These are phyloP conservation scores for Pseudocohnilembus persalinus DNA, from an alignment of 169 alveolate species.

Conservation along the genomic window DNA sequence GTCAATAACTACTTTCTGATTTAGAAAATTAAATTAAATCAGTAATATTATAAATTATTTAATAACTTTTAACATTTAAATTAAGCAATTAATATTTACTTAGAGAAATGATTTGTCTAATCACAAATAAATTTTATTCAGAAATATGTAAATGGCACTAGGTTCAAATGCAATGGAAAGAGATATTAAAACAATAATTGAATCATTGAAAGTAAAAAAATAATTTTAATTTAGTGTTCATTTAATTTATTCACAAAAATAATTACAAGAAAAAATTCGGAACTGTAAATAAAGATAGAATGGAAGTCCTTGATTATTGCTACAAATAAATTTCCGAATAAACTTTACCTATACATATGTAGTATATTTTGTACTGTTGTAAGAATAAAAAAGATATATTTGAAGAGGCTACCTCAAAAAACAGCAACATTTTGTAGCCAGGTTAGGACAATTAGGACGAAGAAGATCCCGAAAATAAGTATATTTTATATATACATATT, in stretches of 20 bases:
- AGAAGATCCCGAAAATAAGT: neutral
- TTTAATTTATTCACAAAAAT: neutral
- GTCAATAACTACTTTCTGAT: slow-evolving; percentile 23
- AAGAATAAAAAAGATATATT: slow-evolving; percentile 28
- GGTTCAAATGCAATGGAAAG: slow-evolving; percentile 34
- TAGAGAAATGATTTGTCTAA: slow-evolving; percentile 36
- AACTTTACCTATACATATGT: slow-evolving; percentile 36
- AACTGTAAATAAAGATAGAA: slow-evolving; percentile 36
- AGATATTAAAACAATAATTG: slow-evolving; percentile 39
- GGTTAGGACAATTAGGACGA: slow-evolving; percentile 15
- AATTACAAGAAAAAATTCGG: slow-evolving; percentile 39
- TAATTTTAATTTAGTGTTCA: neutral
- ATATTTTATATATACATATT: neutral
- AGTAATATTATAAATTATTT: neutral
- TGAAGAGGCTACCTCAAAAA: neutral
- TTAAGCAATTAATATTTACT: neutral
- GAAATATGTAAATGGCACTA: slow-evolving; percentile 32
- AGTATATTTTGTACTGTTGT: slow-evolving; percentile 34
- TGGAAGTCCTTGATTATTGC: slow-evolving; percentile 34
- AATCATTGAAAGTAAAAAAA: slow-evolving; percentile 31
- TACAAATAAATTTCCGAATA: slow-evolving; percentile 40
- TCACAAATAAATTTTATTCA: slow-evolving; percentile 25
- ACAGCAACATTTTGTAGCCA: too few relatives aligned
- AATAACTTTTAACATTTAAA: neutral
- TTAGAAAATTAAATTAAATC: slow-evolving; percentile 31